Evolutionary conservation across 257 asterid genomes (phyloP).

Genomic region (Solanum sejunctum): DNA sequence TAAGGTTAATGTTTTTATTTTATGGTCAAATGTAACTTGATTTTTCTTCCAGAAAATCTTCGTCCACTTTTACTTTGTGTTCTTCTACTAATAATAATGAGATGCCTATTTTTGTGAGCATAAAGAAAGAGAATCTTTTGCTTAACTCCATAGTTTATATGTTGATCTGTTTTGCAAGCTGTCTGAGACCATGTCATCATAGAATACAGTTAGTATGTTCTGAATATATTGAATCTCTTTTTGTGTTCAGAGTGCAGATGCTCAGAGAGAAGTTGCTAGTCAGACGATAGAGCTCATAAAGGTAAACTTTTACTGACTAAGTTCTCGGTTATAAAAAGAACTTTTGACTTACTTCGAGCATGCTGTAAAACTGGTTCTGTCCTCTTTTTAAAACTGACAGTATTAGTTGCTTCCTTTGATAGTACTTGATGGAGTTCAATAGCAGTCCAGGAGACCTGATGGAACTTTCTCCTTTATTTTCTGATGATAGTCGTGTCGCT

Average conservation of each 20-base stretch:
- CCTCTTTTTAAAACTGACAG: neutral
- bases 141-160: neutral
- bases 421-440: slow-evolving; percentile 98
- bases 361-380: neutral
- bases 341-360: neutral
- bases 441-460: slow-evolving; percentile 95
- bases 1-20: neutral
- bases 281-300: slow-evolving; percentile 95
- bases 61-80: neutral
- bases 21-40: neutral
- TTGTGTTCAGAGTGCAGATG: slow-evolving; percentile 79
- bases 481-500: slow-evolving; percentile 97
- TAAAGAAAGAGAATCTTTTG: neutral
- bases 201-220: neutral
- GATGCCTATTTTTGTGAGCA: neutral
- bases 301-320: slow-evolving; percentile 22
- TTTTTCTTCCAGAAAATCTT: neutral
- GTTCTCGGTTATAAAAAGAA: neutral
- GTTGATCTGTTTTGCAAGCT: neutral
- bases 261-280: slow-evolving; percentile 96
- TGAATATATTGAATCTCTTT: neutral
- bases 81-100: neutral
- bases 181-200: neutral
- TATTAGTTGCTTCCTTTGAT: slow-evolving; percentile 20
- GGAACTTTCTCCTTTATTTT: slow-evolving; percentile 96